phyloP scores from a whole-genome alignment of 1,284 basidiomycete genomes.

The Pholiota adiposa region DNA sequence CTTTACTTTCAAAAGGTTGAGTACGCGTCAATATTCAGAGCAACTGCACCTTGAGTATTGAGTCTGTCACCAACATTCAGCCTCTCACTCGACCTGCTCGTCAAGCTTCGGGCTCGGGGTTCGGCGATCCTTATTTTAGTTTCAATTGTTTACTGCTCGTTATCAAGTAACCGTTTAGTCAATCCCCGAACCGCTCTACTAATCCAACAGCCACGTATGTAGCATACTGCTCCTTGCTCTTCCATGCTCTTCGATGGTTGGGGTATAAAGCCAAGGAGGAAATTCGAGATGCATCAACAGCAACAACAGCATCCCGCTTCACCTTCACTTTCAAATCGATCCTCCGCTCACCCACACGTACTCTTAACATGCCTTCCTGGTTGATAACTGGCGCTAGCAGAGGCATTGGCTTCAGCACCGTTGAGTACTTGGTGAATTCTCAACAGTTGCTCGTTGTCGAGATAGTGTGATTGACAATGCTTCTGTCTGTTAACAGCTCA shows the following conservation, averaged over 20 bases:
- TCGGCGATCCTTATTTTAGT: no score
- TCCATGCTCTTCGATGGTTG: not conserved
- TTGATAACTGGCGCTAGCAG: slow-evolving; percentile 27
- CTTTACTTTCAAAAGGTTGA: no score
- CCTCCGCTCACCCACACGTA: not conserved
- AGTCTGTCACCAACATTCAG: no score
- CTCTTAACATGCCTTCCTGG: slow-evolving; percentile 22
- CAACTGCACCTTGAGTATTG: no score
- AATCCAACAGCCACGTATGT: not conserved
- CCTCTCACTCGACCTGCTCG: no score
- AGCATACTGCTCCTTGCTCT: not conserved
- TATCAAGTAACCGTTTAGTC: not conserved
- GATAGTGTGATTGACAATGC: not conserved
- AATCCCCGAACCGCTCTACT: not conserved
- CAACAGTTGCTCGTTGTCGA: not conserved
- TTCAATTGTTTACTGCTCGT: no score
- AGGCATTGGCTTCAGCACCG: slow-evolving; percentile 24
- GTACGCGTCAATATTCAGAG: no score
- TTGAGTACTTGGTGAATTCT: slow-evolving; percentile 20
- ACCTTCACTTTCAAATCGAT: not conserved
- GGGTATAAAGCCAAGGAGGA: not conserved
- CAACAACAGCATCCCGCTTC: not conserved
- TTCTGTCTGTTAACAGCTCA: slow-evolving; percentile 16
- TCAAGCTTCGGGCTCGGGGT: no score
- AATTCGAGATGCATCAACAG: not conserved